Evolutionary conservation across 768 basidiomycete species (phyloP).

Genomic region (Candolleomyces aberdarensis): DNA sequence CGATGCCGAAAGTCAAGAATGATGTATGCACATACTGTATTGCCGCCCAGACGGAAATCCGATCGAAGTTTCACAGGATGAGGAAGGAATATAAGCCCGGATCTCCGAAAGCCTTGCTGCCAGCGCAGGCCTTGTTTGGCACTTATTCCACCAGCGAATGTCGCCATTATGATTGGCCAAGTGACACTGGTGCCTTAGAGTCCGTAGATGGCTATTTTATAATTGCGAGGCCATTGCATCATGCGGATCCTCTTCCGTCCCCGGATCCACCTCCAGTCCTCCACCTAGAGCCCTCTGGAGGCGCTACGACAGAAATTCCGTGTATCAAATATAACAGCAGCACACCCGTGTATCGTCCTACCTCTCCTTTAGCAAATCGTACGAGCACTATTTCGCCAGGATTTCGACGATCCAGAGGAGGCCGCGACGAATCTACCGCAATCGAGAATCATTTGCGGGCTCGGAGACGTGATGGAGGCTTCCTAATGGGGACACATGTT

Average conservation of each 20-base stretch:
- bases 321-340: too few species aligned
- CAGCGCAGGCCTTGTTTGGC: too few species aligned
- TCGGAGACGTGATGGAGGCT: neutral
- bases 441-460: constrained; percentile 2
- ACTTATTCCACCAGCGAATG: neutral
- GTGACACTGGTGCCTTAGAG: neutral
- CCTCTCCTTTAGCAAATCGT: neutral
- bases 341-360: too few species aligned
- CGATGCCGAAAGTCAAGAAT: too few species aligned
- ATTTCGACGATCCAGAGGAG: constrained; percentile 4
- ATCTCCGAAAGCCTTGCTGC: too few species aligned
- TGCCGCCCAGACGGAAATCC: too few species aligned
- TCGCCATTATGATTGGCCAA: neutral
- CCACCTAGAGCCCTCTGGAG: too few species aligned
- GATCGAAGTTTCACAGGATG: too few species aligned
- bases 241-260: neutral
- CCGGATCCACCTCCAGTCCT: too few species aligned
- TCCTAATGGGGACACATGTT: constrained; percentile 2
- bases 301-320: too few species aligned
- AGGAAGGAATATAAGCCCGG: too few species aligned
- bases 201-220: neutral
- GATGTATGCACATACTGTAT: too few species aligned
- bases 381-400: neutral
- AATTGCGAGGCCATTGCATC: neutral
- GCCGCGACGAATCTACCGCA: constrained; percentile 5